Percentiles rank a stretch among this genome's conserved stretches.
phyloP scores from a whole-genome alignment of 2,329 filamentous ascomycete species.

The Ustulina deusta region DNA sequence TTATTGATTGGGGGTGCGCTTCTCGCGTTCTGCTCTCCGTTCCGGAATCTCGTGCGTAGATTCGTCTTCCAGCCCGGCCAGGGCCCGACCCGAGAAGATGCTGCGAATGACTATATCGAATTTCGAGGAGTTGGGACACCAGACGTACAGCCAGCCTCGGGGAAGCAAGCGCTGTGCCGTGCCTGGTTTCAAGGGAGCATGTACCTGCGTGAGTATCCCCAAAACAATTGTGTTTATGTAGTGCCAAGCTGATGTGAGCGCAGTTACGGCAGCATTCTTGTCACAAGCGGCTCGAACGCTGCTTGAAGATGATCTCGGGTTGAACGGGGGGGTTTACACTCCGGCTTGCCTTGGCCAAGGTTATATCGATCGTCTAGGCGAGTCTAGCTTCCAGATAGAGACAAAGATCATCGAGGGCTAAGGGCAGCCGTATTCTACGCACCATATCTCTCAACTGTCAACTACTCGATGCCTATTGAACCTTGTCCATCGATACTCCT shows the following conservation, averaged over 20 bases:
- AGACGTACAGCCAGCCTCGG: constrained; percentile 56
- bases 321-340: constrained; percentile 77
- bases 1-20: constrained; percentile 57
- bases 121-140: constrained; percentile 74
- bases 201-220: constrained; percentile 68
- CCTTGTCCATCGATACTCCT: not conserved
- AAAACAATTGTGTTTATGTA: not conserved
- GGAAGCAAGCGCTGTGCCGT: constrained; percentile 66
- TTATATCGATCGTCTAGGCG: constrained; percentile 72
- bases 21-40: constrained; percentile 57
- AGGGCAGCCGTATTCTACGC: not conserved
- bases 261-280: constrained; percentile 74
- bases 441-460: not conserved
- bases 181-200: constrained; percentile 70
- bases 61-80: constrained; percentile 66
- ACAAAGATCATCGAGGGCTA: constrained; percentile 57
- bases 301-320: constrained; percentile 69
- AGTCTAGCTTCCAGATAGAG: constrained; percentile 73
- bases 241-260: constrained; percentile 32
- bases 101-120: constrained; percentile 70
- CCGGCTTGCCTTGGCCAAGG: constrained; percentile 76
- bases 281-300: constrained; percentile 74
- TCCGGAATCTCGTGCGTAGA: constrained; percentile 59
- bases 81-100: constrained; percentile 64
- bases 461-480: not conserved